These are phyloP conservation scores for Colletotrichum camelliae DNA, from an alignment of 2,329 filamentous ascomycete genomes.

Conservation along the genomic window DNA sequence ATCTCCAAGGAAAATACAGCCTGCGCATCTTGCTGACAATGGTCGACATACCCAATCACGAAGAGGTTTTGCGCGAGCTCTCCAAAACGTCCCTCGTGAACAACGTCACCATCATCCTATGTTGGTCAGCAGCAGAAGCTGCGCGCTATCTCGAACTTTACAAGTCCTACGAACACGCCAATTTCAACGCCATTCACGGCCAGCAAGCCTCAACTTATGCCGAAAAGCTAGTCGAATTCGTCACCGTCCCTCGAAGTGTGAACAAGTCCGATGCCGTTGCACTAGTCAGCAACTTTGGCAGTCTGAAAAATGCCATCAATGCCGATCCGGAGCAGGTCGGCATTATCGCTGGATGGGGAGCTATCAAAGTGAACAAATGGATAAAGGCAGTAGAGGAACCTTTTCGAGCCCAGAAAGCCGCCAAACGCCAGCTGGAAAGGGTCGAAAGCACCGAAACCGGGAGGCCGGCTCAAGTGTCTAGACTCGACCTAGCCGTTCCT, in stretches of 20 bases:
- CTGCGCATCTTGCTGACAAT: constrained; percentile 87
- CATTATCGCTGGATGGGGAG: constrained; percentile 89
- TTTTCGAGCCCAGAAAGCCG: constrained; percentile 77
- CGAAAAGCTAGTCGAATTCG: constrained; percentile 88
- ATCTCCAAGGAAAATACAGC: constrained; percentile 83
- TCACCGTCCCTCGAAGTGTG: constrained; percentile 86
- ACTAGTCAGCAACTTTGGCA: constrained; percentile 91
- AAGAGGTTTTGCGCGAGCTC: constrained; percentile 86
- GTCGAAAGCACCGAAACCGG: constrained; percentile 30
- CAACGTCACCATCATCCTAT: constrained; percentile 88
- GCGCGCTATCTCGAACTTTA: constrained; percentile 93
- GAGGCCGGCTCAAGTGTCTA: constrained; percentile 27
- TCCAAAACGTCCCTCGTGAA: constrained; percentile 93
- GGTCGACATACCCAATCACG: constrained; percentile 95
- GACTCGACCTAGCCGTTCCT: constrained; percentile 43
- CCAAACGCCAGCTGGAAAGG: constrained; percentile 45
- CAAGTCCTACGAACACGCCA: constrained; percentile 90
- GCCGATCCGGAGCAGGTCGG: constrained; percentile 85
- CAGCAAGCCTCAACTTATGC: constrained; percentile 84
- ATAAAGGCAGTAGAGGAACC: constrained; percentile 81
- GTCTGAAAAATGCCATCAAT: constrained; percentile 84
- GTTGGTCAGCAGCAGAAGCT: constrained; percentile 93
- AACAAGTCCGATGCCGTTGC: constrained; percentile 95
- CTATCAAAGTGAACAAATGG: constrained; percentile 93
- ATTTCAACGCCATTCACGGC: constrained; percentile 80